phyloP scores from a whole-genome alignment of 2,329 filamentous ascomycete genomes.

The Ascochyta clinopodiicola region DNA sequence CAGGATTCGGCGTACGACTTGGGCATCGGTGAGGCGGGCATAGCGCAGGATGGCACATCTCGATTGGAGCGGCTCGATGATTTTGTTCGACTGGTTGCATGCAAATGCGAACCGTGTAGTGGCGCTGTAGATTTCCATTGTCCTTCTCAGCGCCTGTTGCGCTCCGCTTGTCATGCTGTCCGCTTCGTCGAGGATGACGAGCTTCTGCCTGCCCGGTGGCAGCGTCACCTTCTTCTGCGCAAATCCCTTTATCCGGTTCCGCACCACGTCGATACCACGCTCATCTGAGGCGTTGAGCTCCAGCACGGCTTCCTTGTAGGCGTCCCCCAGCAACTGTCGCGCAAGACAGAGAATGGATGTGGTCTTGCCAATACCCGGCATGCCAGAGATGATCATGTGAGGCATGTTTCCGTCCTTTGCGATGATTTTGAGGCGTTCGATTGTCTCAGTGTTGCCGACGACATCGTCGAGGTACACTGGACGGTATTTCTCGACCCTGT shows the following conservation, averaged over 20 bases:
- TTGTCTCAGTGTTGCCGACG: slow-evolving; percentile 96
- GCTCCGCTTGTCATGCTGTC: slow-evolving; percentile 96
- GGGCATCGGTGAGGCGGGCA: slow-evolving; percentile 86
- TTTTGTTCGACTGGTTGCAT: slow-evolving; percentile 99
- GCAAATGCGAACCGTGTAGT: slow-evolving; percentile 98
- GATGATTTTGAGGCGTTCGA: slow-evolving; percentile 97
- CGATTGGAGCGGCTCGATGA: slow-evolving; percentile 98
- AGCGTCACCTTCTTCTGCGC: slow-evolving; percentile 99
- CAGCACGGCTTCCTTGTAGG: slow-evolving; percentile 96
- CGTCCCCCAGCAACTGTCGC: slow-evolving; percentile 85
- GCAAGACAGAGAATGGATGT: slow-evolving; percentile 94
- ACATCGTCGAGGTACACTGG: slow-evolving; percentile 95
- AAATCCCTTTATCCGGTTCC: slow-evolving; percentile 97
- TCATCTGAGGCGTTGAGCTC: slow-evolving; percentile 98
- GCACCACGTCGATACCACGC: slow-evolving; percentile 94
- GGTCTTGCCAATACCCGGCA: slow-evolving; percentile 98
- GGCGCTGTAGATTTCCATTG: slow-evolving; percentile 98
- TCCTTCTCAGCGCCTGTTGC: slow-evolving; percentile 90
- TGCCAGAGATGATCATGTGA: slow-evolving; percentile 98
- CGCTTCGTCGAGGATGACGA: slow-evolving; percentile 97
- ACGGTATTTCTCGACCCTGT: slow-evolving; percentile 97
- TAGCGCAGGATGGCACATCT: slow-evolving; percentile 96
- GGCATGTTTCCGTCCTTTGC: slow-evolving; percentile 99
- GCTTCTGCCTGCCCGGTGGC: slow-evolving; percentile 86
- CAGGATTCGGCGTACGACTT: slow-evolving; percentile 87